Evolutionary conservation across 352 stramenopile species (phyloP), one percentile per base, ranked within the genome.

Genomic region (Globisporangium yorkense): DNA sequence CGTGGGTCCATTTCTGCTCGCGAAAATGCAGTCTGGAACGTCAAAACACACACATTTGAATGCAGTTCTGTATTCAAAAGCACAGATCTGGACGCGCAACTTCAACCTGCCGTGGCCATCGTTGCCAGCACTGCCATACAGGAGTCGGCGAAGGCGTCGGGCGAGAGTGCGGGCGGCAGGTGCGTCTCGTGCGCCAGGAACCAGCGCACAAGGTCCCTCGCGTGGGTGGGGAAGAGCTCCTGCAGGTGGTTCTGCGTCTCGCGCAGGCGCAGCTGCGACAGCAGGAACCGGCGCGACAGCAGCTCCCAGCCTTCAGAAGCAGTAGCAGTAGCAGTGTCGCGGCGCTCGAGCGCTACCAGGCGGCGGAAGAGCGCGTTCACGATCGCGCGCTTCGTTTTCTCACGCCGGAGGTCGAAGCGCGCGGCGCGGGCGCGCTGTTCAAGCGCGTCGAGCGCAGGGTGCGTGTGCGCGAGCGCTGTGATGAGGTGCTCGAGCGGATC

Each of bases 401-500:
- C 76, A 21, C 75, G 68, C 7, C 82, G 75, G 20, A 89, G 57
- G 50, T 92, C 82, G 43, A 89, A 81, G 8, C 77, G 68, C 41
- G 66, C 63, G 16, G 70, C 66, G 6, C 59, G 67, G 27, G 75
- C 62, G 15, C 71, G 72, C 40, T 71, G 58, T 46, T 86, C 74
- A 7, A 92, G 54, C 6, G 62, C 68, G 43, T 88, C 72, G 65
- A 92, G 70, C 53, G 76, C 62, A 18, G 65, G 49, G 48, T 89
- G 72, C 55, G 81, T 62, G 24, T 74, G 67, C 20, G 57, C 40
- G 33, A 86, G 70, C 35, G 72, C 65, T 27, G 84, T 62, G 55
- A 86, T 84, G 29, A 92, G 68, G 60, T 87, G 84, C 57, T 77
- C 67, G 57, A 88, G 79, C 5, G 80, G 77, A 41, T 89, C 82